Evolutionary conservation across 768 basidiomycete genomes (phyloP), one percentile per base, ranked within the genome.

Genomic region (Sarcomyxa edulis): DNA sequence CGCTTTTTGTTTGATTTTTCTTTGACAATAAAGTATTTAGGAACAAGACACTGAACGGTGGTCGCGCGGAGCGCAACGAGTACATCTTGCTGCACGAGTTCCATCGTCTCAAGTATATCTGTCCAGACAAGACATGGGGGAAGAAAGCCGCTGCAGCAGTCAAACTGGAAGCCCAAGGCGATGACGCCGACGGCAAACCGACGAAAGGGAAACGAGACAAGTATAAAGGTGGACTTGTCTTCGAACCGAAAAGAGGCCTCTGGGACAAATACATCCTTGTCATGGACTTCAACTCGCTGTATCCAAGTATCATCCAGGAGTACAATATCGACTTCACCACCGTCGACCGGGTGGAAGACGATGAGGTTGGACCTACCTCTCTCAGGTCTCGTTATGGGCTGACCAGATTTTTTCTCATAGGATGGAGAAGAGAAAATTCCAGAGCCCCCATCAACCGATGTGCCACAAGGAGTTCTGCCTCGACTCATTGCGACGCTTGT

Each of bases 281-380:
- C 61, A 99, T 99, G 96, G 96, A 99, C 60, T 99, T 98, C 81
- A 99, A 99, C 62, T 96, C 93, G 44, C 71, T 99, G 40, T 99
- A 99, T 57, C 96, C 96, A 5, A 93, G 89, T 58, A 99, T 99
- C 68, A 99, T 99, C 33, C 96, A 98, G 54, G 96, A 99, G 68
- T 99, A 89, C 56, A 98, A 99, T 58, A 98, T 99, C 49, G 96
- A 98, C 62, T 98, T 98, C 53, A 98, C 96, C 7, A 99, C 96
- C 0, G 83, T 98, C 14, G 86, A 90, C 31, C 74, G 76, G 39
- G 67, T 73, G 6, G 78, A 78, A 18, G 77, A 77, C 52, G 85
- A 69, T 60, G 68, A 67, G n/a, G n/a, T n/a, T n/a, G n/a, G n/a
- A n/a, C n/a, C n/a, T n/a, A n/a, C n/a, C n/a, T n/a, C n/a, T n/a